A percentile compares a stretch with the other conserved stretches of the same genome.
phyloP scores from a whole-genome alignment of 192 early-diverging fungal genomes.

The Backusella sp. region DNA sequence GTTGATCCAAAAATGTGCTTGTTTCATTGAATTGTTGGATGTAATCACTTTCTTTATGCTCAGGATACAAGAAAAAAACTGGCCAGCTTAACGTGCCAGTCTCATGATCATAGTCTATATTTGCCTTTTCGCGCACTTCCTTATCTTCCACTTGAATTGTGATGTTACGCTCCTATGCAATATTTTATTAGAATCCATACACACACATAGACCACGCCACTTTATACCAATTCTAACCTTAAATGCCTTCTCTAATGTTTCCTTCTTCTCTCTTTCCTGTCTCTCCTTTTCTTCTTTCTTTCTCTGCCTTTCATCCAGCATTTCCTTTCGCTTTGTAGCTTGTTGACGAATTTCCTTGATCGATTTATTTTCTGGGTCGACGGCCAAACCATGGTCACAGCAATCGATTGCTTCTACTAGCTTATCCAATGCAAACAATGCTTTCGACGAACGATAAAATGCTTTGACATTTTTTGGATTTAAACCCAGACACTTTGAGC shows the following conservation, averaged over 20 bases:
- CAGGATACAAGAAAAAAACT: slow-evolving; percentile 93
- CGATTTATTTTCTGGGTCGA: slow-evolving; percentile 53
- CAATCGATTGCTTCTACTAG: slow-evolving; percentile 84
- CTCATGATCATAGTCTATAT: slow-evolving; percentile 49
- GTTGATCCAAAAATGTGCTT: slow-evolving; percentile 78
- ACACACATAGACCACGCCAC: not conserved
- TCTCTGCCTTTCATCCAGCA: slow-evolving; percentile 45
- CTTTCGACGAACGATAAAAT: slow-evolving; percentile 85
- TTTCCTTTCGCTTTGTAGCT: slow-evolving; percentile 39
- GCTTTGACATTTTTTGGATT: slow-evolving; percentile 89
- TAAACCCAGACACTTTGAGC: slow-evolving; percentile 76
- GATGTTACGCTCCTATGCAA: slow-evolving; percentile 43
- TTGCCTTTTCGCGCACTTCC: slow-evolving; percentile 36
- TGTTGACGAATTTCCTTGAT: slow-evolving; percentile 31
- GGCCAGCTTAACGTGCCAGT: slow-evolving; percentile 74
- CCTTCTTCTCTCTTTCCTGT: slow-evolving; percentile 48
- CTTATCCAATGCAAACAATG: slow-evolving; percentile 76
- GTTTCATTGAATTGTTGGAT: slow-evolving; percentile 85
- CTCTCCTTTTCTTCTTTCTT: slow-evolving; percentile 46
- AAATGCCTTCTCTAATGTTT: slow-evolving; percentile 51
- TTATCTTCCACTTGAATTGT: slow-evolving; percentile 41
- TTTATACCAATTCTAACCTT: slow-evolving; percentile 32
- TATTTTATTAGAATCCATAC: not conserved
- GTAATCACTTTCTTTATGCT: slow-evolving; percentile 86
- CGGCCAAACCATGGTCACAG: slow-evolving; percentile 69